These are phyloP conservation scores for Catunica adiposa DNA, from an alignment of 2,329 filamentous ascomycete genomes.

Conservation along the genomic window DNA sequence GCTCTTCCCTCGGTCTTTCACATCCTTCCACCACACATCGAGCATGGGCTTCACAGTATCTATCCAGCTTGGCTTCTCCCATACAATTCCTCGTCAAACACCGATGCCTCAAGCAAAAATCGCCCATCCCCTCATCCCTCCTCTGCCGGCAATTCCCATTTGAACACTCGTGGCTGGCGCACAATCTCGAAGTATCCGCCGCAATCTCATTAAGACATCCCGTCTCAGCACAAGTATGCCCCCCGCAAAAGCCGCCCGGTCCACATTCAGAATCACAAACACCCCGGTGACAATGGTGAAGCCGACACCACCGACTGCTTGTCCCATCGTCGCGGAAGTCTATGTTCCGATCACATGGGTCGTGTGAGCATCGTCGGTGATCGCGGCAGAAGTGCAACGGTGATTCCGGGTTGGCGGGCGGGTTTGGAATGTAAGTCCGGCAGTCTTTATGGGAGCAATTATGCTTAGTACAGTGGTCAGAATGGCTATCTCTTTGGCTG, in stretches of 20 bases:
- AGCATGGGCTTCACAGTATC: constrained; percentile 2
- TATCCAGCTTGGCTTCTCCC: background rate
- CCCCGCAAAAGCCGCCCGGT: background rate
- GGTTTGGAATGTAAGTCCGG: background rate
- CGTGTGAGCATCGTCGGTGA: constrained; percentile 16
- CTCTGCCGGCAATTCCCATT: constrained; percentile 16
- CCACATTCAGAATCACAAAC: background rate
- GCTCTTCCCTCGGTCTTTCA: background rate
- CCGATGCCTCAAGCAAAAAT: constrained; percentile 3
- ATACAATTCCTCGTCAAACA: background rate
- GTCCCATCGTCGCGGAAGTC: constrained; percentile 2
- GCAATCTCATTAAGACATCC: background rate
- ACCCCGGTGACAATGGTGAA: constrained; percentile 8
- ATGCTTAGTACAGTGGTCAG: constrained; percentile 15
- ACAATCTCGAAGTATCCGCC: constrained; percentile 14
- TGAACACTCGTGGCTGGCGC: constrained; percentile 17
- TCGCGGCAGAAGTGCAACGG: constrained; percentile 17
- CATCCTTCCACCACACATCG: constrained; percentile 10
- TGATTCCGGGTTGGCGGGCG: constrained; percentile 8
- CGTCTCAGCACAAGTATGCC: background rate
- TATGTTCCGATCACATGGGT: constrained; percentile 15
- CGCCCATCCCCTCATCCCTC: constrained; percentile 6
- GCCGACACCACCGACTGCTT: constrained; percentile 12
- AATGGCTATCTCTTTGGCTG: background rate
- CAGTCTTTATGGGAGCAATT: constrained; percentile 16